Evolutionary conservation across 805 yeast species (phyloP).

Genomic region (Lipomyces oligophaga): DNA sequence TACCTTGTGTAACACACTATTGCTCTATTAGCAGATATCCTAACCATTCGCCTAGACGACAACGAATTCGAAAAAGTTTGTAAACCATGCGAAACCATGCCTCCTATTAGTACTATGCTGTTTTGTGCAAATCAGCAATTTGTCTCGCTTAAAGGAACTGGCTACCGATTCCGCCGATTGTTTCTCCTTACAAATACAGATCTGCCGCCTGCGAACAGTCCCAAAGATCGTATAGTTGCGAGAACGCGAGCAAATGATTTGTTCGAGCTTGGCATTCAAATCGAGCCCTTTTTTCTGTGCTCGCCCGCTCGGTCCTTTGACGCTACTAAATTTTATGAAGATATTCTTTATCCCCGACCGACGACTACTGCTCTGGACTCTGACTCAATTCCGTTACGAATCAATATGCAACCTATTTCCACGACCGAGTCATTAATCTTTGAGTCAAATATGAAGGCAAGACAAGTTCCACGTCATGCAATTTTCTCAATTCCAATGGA

Average conservation of each 20-base stretch:
- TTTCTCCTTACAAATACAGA: conserved; percentile 76
- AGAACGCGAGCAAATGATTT: conserved; percentile 59
- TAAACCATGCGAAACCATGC: conserved; percentile 26
- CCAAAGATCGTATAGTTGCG: conserved; percentile 44
- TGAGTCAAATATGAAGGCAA: conserved; percentile 48
- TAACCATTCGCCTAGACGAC: conserved; percentile 5
- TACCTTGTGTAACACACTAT: conserved; percentile 1
- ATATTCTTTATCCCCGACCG: conserved; percentile 31
- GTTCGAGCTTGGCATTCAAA: conserved; percentile 49
- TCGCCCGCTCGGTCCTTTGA: conserved; percentile 41
- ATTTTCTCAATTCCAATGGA: conserved; percentile 45
- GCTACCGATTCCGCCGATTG: conserved; percentile 55
- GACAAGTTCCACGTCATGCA: conserved; percentile 60
- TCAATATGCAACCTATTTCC: conserved; percentile 26
- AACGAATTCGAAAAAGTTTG: conserved; percentile 31
- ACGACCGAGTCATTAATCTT: conserved; percentile 25
- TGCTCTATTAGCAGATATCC: neutral
- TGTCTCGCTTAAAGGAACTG: conserved; percentile 36
- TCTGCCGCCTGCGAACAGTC: conserved; percentile 51
- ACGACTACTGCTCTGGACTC: neutral
- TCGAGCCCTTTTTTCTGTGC: conserved; percentile 63
- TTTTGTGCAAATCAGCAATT: conserved; percentile 56
- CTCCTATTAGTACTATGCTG: conserved; percentile 46
- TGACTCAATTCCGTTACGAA: neutral
- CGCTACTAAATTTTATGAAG: conserved; percentile 49